These are phyloP conservation scores for Moricandia moricandioides DNA, from an alignment of 345 rosid genomes.

Conservation along the genomic window DNA sequence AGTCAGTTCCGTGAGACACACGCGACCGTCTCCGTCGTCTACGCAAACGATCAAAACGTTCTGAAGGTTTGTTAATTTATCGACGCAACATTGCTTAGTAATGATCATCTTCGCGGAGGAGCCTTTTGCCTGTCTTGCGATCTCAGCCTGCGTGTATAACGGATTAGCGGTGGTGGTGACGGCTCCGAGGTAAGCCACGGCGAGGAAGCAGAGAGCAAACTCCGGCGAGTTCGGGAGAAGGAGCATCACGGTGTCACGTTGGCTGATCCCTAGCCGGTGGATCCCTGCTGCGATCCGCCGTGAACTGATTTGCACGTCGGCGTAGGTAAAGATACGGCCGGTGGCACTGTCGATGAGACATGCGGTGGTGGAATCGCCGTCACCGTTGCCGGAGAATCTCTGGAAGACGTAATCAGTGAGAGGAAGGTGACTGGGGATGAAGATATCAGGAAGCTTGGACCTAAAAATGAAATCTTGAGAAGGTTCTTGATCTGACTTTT, in stretches of 20 bases:
- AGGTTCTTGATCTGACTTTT: not conserved
- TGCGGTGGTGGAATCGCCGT: not conserved
- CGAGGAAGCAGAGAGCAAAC: not conserved
- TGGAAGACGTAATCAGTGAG: not conserved
- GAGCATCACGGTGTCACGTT: not conserved
- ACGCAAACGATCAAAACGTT: not conserved
- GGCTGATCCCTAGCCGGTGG: not conserved
- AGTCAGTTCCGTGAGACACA: slow-evolving; percentile 54
- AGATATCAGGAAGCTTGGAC: not conserved
- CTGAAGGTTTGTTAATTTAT: not conserved
- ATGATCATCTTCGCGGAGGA: not conserved
- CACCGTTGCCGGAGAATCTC: not conserved
- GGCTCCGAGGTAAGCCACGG: not conserved
- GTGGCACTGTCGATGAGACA: not conserved
- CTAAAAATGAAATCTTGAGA: not conserved
- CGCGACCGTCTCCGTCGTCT: slow-evolving; percentile 23
- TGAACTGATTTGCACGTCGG: not conserved
- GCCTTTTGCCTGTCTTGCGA: not conserved
- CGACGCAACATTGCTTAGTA: not conserved
- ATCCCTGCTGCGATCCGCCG: not conserved
- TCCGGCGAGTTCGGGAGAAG: not conserved
- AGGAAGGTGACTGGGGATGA: not conserved
- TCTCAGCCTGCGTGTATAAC: not conserved
- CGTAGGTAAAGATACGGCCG: not conserved
- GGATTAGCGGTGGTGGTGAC: not conserved